Percentiles rank a stretch among this genome's conserved stretches.
Conservation (phyloP, 345 rosid genomes). For the rapeseed (Brassica napus) region Da-Ae NC_063440.1:2974001-2974500, state of each 20-base stretch:
- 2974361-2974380: background rate
- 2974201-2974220: constrained; percentile 69
- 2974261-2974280: constrained; percentile 36
- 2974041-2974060: background rate
- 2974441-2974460: background rate
- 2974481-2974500: constrained; percentile 12
- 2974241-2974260: constrained; percentile 58
- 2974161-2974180: constrained; percentile 74
- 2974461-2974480: background rate
- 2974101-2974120: constrained; percentile 38
- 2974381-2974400: background rate
- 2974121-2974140: constrained; percentile 95
- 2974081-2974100: background rate
- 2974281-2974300: constrained; percentile 33
- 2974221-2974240: constrained; percentile 74
- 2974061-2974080: background rate
- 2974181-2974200: constrained; percentile 61
- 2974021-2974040: constrained; percentile 88
- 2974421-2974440: constrained; percentile 1
- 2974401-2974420: constrained; percentile 17
- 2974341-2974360: constrained; percentile 30
- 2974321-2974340: constrained; percentile 32
- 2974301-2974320: constrained; percentile 30
- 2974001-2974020: constrained; percentile 76
- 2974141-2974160: constrained; percentile 63